phyloP scores from a whole-genome alignment of 345 rosid species.

The Boechera divaricarpa region DNA sequence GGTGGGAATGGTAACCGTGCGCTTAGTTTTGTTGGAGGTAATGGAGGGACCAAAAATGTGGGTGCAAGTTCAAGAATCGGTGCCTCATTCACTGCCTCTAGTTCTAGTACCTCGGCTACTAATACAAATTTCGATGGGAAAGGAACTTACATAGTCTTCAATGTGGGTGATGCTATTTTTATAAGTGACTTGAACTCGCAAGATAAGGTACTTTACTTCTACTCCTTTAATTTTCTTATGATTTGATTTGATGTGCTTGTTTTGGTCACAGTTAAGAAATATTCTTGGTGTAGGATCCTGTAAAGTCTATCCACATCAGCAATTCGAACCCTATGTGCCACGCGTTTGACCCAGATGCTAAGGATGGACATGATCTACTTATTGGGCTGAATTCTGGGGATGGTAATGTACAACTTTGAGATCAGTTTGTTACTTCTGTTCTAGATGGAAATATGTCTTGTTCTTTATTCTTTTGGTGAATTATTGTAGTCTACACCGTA shows the following conservation, averaged over 20 bases:
- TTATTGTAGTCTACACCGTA: conserved; percentile 87
- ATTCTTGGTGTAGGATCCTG: conserved; percentile 74
- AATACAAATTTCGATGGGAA: conserved; percentile 91
- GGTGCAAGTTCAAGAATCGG: conserved; percentile 79
- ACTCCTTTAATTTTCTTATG: neutral
- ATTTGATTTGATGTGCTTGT: neutral
- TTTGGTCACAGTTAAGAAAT: neutral
- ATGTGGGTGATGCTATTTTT: conserved; percentile 93
- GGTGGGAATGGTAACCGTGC: conserved; percentile 86
- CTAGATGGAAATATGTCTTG: conserved; percentile 27
- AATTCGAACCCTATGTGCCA: conserved; percentile 94
- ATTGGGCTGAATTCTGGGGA: conserved; percentile 93
- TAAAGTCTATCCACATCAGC: conserved; percentile 92
- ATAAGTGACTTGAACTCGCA: conserved; percentile 96
- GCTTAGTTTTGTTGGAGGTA: conserved; percentile 88
- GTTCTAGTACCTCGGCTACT: conserved; percentile 59
- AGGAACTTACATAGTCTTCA: conserved; percentile 93
- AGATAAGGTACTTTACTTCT: conserved; percentile 70
- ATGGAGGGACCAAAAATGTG: conserved; percentile 81
- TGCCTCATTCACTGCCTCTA: conserved; percentile 77
- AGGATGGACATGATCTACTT: conserved; percentile 98
- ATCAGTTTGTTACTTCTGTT: neutral
- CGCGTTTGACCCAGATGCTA: conserved; percentile 89
- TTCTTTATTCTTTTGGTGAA: conserved; percentile 44
- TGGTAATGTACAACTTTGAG: conserved; percentile 57